Conservation (phyloP, 2,329 filamentous ascomycete species). For the Bisporella sp. region DNA sequence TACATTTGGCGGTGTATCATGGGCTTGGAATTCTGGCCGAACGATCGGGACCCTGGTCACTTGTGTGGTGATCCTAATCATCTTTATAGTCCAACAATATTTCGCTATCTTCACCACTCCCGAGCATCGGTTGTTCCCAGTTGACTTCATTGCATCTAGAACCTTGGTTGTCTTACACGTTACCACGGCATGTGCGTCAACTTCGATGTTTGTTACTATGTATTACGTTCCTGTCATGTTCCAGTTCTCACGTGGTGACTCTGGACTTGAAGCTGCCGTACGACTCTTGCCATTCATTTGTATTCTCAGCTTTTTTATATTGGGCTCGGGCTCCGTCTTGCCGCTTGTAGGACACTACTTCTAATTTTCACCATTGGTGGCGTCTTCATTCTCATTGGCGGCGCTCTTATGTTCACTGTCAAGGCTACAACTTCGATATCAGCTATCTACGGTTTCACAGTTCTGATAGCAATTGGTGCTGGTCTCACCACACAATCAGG, state of each 20-base stretch:
- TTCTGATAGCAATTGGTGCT: constrained; percentile 32
- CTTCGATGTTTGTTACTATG: constrained; percentile 32
- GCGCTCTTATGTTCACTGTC: constrained; percentile 22
- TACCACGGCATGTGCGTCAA: constrained; percentile 27
- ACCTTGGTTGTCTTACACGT: constrained; percentile 37
- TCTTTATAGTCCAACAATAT: constrained; percentile 41
- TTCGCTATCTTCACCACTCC: constrained; percentile 37
- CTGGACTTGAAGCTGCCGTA: constrained; percentile 28
- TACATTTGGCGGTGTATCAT: constrained; percentile 43
- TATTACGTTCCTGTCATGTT: constrained; percentile 42
- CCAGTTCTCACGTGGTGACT: constrained; percentile 34
- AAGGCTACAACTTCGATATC: constrained; percentile 14
- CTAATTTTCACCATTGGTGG: constrained; percentile 1
- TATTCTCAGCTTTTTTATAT: constrained; percentile 30
- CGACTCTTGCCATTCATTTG: constrained; percentile 32
- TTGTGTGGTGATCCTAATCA: constrained; percentile 35
- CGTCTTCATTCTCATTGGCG: constrained; percentile 14
- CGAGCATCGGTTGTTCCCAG: constrained; percentile 37
- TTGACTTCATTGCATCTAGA: constrained; percentile 32
- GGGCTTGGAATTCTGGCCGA: constrained; percentile 37
- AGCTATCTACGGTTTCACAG: constrained; percentile 27
- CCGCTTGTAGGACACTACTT: constrained; percentile 26
- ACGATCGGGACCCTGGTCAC: constrained; percentile 41
- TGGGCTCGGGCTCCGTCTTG: constrained; percentile 32
- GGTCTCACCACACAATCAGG: constrained; percentile 20